Conservation (phyloP, 2,329 filamentous ascomycete genomes). For the Cercospora sp. region DNA sequence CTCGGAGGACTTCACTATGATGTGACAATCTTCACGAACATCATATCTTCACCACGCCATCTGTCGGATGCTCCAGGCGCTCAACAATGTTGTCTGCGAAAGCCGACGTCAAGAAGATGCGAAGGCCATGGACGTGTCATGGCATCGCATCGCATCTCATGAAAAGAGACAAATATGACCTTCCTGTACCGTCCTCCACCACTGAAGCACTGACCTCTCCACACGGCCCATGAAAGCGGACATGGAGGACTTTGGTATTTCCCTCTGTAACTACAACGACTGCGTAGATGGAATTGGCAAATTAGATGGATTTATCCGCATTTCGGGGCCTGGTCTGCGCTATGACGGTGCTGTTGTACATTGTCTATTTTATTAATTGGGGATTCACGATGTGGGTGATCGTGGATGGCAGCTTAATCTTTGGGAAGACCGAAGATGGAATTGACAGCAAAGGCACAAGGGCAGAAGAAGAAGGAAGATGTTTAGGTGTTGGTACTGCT, state of each 20-base stretch:
- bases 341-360: slow-evolving; percentile 15
- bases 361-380: slow-evolving; percentile 17
- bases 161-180: background rate
- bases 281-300: slow-evolving; percentile 17
- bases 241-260: slow-evolving; percentile 23
- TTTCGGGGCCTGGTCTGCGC: slow-evolving; percentile 17
- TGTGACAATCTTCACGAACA: background rate
- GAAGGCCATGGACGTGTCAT: background rate
- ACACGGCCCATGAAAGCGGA: background rate
- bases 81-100: background rate
- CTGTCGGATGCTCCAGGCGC: background rate
- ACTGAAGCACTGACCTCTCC: too few relatives aligned
- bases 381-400: slow-evolving; percentile 18
- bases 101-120: background rate
- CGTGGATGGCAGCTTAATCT: slow-evolving; percentile 15
- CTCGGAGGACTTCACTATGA: background rate
- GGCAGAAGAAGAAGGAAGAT: background rate
- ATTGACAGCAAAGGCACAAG: slow-evolving; percentile 12
- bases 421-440: slow-evolving; percentile 19
- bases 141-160: background rate
- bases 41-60: background rate
- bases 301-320: slow-evolving; percentile 20
- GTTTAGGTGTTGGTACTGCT: too few relatives aligned
- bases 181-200: background rate
- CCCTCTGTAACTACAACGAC: slow-evolving; percentile 21